Percentiles rank a stretch among this genome's conserved stretches.
Conservation (phyloP, 169 alveolate genomes). For the Sarcocystis neurona region DNA sequence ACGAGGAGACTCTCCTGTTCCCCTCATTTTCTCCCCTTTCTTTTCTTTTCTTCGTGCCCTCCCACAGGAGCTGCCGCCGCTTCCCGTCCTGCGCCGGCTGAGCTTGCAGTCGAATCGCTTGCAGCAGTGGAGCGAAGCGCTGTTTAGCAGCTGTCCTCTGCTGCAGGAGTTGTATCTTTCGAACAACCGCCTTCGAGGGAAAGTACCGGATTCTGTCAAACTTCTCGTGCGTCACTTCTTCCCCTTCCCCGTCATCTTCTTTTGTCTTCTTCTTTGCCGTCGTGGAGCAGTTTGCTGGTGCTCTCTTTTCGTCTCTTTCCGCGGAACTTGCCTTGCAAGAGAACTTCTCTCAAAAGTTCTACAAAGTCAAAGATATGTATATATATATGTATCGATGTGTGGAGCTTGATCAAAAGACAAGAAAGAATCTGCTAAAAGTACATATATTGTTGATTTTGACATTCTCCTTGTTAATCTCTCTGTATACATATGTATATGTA, state of each 20-base stretch:
- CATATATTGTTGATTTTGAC: no score
- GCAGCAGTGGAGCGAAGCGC: constrained; percentile 62
- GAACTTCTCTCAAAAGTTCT: background rate
- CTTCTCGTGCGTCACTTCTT: background rate
- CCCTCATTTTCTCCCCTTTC: no score
- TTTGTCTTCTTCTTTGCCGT: background rate
- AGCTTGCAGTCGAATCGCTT: constrained; percentile 76
- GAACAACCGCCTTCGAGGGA: constrained; percentile 63
- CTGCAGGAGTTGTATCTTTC: constrained; percentile 71
- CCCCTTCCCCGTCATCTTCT: background rate
- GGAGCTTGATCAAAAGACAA: no score
- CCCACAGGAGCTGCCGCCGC: constrained; percentile 63
- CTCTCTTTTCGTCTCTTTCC: background rate
- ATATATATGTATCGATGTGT: background rate
- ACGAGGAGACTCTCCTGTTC: background rate
- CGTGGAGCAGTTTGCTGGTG: no score
- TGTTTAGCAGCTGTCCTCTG: constrained; percentile 57
- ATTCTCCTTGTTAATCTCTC: no score
- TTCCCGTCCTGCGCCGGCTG: constrained; percentile 64
- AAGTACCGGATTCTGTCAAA: background rate
- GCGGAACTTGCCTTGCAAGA: background rate
- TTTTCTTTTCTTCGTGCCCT: background rate
- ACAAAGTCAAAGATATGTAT: background rate
- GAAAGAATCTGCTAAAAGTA: no score
- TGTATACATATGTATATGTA: background rate